phyloP scores from a whole-genome alignment of 768 basidiomycete genomes.

The Panellus pusillus region DNA sequence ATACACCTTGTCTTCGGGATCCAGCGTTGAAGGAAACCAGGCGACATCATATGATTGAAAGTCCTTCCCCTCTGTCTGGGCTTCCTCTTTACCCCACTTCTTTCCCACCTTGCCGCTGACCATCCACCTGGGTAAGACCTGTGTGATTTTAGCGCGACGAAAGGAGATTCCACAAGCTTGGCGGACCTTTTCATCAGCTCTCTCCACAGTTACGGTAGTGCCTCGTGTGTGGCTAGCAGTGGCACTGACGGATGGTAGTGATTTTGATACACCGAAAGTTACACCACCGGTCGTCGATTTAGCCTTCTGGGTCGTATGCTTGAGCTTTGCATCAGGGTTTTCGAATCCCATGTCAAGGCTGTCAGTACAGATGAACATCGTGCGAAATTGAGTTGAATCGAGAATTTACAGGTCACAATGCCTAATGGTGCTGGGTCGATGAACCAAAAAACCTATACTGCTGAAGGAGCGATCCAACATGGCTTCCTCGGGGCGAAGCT shows the following conservation, averaged over 20 bases:
- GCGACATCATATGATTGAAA: constrained; percentile 2
- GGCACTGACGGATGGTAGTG: not conserved
- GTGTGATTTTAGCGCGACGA: not conserved
- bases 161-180: too few species aligned
- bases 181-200: constrained; percentile 1
- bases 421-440: not conserved
- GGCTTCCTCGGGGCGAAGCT: not conserved
- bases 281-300: not conserved
- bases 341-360: not conserved
- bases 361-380: not conserved
- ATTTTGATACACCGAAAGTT: not conserved
- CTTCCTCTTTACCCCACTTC: not conserved
- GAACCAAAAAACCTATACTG: constrained; percentile 4
- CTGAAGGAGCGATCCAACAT: constrained; percentile 5
- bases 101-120: not conserved
- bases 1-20: not conserved
- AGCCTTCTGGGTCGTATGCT: not conserved
- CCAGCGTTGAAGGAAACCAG: not conserved
- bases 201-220: not conserved
- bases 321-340: not conserved
- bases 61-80: not conserved
- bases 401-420: constrained; percentile 3
- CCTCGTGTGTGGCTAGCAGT: not conserved
- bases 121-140: not conserved
- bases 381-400: too few species aligned